Evolutionary conservation across 2,329 filamentous ascomycete species (phyloP), one percentile per base, ranked within the genome.

Genomic region (Chaetothyriales sp.): DNA sequence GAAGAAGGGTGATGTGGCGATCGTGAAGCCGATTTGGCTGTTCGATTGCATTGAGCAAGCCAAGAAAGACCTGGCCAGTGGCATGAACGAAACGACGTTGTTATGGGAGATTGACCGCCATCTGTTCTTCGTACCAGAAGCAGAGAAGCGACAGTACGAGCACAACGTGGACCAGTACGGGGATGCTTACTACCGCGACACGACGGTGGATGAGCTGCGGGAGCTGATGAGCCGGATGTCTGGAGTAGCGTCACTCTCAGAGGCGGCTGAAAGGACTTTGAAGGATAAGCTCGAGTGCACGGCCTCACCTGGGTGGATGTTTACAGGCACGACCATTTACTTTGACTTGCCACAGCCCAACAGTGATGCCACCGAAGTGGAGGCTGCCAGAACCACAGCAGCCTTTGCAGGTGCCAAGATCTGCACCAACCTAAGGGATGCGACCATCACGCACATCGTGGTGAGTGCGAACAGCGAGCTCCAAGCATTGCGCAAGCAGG

Each of bases 1-100:
- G 54, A 94, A 92, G 60, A 73, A 72, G 5, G 82, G 80, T 2
- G 72, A 77, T 0, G 74, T 78, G 5, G 81, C 86, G 58, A 82
- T 98, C 48, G 74, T 96, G 51, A 79, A 79, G 19, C 84, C 89
- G 0, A 74, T 72, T 5, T 98, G 92, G 92, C 70, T 96, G 2
- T 72, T 85, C 25, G 88, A 96, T 64, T 92, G 86, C 60, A 73
- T 94, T 32, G 75, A 76, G 28, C 75, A 80, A 57, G 61, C 63
- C 10, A 62, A 75, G 53, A 72, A 70, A 44, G 73, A 81, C 55
- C 61, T 66, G 43, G 78, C 81, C 58, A 62, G 62, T 1, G 65
- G 79, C 65, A 66, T 74, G 56, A 49, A 72, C 1, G 75, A 74
- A 2, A 73, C 76, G 3, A 75, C 83, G 10, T 66, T 95, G 6